Evolutionary conservation across 352 stramenopile genomes (phyloP), one percentile per base, ranked within the genome.

Genomic region (Globisporangium nodosum): DNA sequence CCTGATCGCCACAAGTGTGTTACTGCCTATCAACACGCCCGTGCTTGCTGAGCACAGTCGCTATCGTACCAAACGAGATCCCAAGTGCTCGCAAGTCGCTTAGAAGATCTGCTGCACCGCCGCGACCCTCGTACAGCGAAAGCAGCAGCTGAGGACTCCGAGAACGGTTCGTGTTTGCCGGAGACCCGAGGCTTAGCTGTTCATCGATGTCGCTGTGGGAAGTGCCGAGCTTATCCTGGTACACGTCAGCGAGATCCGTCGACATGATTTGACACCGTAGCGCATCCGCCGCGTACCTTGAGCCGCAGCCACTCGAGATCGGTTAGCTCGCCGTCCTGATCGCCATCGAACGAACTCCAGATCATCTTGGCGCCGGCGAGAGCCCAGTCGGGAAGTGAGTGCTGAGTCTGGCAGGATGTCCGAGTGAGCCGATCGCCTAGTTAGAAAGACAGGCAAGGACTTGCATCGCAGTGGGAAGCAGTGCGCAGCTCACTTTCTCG

Each of bases 21-120:
- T 18, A 43, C 37, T 43, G 37, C 11, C 3, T 13, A 5, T 18
- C 37, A 5, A 43, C 5, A 18, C 37, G 4, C 13, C 12, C 33
- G 9, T 9, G 33, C 33, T 13, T 1, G 31, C 8, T 9, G 33
- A 39, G 33, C 33, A 13, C 8, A 12, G 12, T 43, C n/a, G 42
- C 42, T 16, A 48, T 13, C 21, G 35, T 60, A 85, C 77, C 77
- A 21, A 75, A 81, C 13, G 70, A 47, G 48, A 87, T 78, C 1
- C 67, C 71, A 52, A 82, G 63, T 3, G 66, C 62, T 0, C 63
- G 64, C 11, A 84, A 60, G 61, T 87, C 73, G 15, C 64, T 61
- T 3, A 57, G 67, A 31, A 87, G 50, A 13, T 72, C 61, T 1
- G 51, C 24, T 1, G 46, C 27, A 18, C 62, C 66, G 16, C 60